Evolutionary conservation across 2,329 filamentous ascomycete genomes (phyloP).

Genomic region (Verticillium dahliae): DNA sequence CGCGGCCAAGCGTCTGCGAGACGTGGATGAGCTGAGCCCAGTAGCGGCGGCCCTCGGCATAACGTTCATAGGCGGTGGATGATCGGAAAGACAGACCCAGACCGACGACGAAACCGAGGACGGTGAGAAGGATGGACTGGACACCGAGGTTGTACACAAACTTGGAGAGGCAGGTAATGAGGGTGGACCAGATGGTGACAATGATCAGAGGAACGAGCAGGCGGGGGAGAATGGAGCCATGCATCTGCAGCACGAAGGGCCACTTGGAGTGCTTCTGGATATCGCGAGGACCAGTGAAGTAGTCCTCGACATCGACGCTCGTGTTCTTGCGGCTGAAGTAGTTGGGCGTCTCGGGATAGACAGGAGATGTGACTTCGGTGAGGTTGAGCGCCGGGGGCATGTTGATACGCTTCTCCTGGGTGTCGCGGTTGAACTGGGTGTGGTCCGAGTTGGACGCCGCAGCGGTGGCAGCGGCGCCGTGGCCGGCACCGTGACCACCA

Average conservation of each 20-base stretch:
- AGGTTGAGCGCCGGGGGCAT: conserved; percentile 3
- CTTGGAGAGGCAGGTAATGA: conserved; percentile 51
- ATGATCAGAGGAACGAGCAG: conserved; percentile 64
- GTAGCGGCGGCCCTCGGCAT: conserved; percentile 56
- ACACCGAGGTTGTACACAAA: conserved; percentile 30
- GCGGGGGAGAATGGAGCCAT: conserved; percentile 68
- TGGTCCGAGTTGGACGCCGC: neutral
- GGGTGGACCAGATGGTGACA: conserved; percentile 58
- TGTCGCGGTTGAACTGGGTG: neutral
- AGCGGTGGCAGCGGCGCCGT: neutral
- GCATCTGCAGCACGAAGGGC: conserved; percentile 68
- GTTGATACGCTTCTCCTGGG: neutral
- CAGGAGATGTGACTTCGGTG: conserved; percentile 22
- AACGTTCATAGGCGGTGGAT: conserved; percentile 71
- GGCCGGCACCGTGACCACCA: neutral
- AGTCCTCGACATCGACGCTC: conserved; percentile 49
- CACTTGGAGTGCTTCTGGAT: conserved; percentile 69
- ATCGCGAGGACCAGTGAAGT: conserved; percentile 62
- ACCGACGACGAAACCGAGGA: conserved; percentile 77
- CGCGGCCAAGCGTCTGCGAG: conserved; percentile 61
- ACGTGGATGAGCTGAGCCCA: conserved; percentile 58
- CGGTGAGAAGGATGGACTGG: conserved; percentile 58
- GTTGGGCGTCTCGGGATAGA: conserved; percentile 20
- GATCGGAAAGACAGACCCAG: conserved; percentile 71
- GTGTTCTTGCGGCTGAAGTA: conserved; percentile 23